A percentile compares a stretch with the other conserved stretches of the same genome.
Evolutionary conservation across 805 yeast species (phyloP).

Genomic region (Candida saitoana): DNA sequence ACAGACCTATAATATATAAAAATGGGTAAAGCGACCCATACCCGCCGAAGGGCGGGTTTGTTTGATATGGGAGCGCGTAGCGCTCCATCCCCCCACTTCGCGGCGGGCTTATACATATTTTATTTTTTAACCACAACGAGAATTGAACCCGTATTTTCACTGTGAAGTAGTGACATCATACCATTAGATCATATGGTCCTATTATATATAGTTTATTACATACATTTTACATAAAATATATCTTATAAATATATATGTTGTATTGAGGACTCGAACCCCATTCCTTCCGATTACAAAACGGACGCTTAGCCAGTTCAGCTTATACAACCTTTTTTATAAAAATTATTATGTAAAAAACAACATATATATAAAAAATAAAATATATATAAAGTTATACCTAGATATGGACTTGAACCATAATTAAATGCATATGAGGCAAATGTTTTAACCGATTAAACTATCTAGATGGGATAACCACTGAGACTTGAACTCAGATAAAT

Average conservation of each 20-base stretch:
- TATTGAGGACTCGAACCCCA: not conserved
- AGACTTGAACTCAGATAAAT: not conserved
- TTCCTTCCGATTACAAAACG: not conserved
- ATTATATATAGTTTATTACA: too few species aligned
- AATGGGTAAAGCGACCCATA: not conserved
- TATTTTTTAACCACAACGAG: not conserved
- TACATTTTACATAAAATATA: too few species aligned
- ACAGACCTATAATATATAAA: not conserved
- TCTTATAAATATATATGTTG: not conserved
- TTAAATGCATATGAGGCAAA: not conserved
- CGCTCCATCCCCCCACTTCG: too few species aligned
- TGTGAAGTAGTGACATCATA: not conserved
- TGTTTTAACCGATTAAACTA: not conserved
- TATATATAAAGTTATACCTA: not conserved
- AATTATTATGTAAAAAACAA: too few species aligned
- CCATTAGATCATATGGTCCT: not conserved
- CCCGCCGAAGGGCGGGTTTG: not conserved
- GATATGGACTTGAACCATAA: not conserved
- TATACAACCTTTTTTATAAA: not conserved
- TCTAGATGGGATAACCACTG: not conserved
- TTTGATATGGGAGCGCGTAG: too few species aligned
- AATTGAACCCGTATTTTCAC: not conserved
- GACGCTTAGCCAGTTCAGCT: not conserved
- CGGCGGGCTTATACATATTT: too few species aligned
- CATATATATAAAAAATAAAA: too few species aligned